Percentiles rank a stretch among this genome's conserved stretches.
These are phyloP conservation scores for Penicillium desertorum DNA, from an alignment of 495 filamentous ascomycete genomes.

Conservation along the genomic window DNA sequence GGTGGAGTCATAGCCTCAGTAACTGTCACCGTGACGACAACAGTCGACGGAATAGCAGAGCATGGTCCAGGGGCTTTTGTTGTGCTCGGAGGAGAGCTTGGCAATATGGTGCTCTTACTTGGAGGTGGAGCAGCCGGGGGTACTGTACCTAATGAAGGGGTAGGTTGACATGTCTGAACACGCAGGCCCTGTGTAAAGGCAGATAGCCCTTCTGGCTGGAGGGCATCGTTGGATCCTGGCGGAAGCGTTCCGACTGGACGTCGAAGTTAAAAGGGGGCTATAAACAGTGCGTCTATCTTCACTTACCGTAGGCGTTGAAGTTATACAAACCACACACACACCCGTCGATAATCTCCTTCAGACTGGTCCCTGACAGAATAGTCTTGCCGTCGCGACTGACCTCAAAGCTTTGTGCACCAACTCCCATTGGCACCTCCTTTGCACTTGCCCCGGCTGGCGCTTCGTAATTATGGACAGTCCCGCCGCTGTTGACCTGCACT, in stretches of 20 bases:
- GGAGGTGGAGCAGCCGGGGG: constrained; percentile 22
- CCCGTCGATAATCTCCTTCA: constrained; percentile 48
- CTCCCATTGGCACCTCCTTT: constrained; percentile 49
- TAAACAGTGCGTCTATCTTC: not conserved
- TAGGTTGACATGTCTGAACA: constrained; percentile 45
- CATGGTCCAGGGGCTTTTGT: constrained; percentile 14
- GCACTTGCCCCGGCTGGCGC: constrained; percentile 52
- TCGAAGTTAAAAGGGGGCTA: not conserved
- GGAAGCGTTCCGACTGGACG: constrained; percentile 47
- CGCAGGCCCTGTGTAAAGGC: constrained; percentile 46
- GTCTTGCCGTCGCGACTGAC: constrained; percentile 42
- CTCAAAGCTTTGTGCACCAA: constrained; percentile 51
- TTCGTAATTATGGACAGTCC: constrained; percentile 25
- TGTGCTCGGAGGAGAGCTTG: constrained; percentile 15
- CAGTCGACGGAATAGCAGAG: constrained; percentile 9
- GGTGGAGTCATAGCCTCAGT: constrained; percentile 18
- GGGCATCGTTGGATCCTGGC: constrained; percentile 38
- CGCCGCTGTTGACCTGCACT: constrained; percentile 48
- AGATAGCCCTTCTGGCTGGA: constrained; percentile 43
- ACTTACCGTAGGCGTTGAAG: constrained; percentile 55
- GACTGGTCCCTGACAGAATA: constrained; percentile 49
- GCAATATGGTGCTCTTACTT: constrained; percentile 8
- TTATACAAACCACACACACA: constrained; percentile 51
- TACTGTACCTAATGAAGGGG: constrained; percentile 39
- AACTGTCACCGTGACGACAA: constrained; percentile 13